Percentiles rank a stretch among this genome's conserved stretches.
These are phyloP conservation scores for Chrysanthemum seticuspe DNA, from an alignment of 129 eudicot genomes.

Conservation along the genomic window DNA sequence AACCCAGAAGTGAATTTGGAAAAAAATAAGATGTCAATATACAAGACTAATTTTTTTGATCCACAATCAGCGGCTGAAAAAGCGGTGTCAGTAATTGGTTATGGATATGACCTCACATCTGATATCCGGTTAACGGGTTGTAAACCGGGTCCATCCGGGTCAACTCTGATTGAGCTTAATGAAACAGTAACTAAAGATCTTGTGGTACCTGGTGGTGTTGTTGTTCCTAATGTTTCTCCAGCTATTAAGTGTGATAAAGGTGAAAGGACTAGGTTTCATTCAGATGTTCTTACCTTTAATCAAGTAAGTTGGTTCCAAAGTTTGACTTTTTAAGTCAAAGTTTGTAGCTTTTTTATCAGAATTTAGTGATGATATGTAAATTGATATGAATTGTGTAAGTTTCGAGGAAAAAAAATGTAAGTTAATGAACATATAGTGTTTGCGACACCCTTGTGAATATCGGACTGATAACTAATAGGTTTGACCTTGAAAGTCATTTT, in stretches of 20 bases:
- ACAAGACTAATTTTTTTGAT: constrained; percentile 44
- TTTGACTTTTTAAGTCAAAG: constrained; percentile 9
- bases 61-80: constrained; percentile 80
- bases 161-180: constrained; percentile 67
- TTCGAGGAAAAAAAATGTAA: background rate
- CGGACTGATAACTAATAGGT: background rate
- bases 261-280: constrained; percentile 89
- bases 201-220: constrained; percentile 69
- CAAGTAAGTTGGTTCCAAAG: constrained; percentile 42
- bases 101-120: constrained; percentile 69
- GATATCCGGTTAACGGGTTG: constrained; percentile 82
- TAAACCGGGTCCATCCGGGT: constrained; percentile 69
- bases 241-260: constrained; percentile 92
- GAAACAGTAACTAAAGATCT: constrained; percentile 49
- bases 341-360: background rate
- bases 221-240: constrained; percentile 53
- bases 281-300: constrained; percentile 79
- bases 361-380: background rate
- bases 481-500: constrained; percentile 22
- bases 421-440: background rate
- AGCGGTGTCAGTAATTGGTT: constrained; percentile 83
- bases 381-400: background rate
- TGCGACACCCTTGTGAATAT: too few species aligned
- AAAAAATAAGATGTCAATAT: constrained; percentile 42
- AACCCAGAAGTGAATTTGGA: constrained; percentile 4